These are phyloP conservation scores for Penicillium mononematosum DNA, from an alignment of 495 filamentous ascomycete genomes.

Conservation along the genomic window DNA sequence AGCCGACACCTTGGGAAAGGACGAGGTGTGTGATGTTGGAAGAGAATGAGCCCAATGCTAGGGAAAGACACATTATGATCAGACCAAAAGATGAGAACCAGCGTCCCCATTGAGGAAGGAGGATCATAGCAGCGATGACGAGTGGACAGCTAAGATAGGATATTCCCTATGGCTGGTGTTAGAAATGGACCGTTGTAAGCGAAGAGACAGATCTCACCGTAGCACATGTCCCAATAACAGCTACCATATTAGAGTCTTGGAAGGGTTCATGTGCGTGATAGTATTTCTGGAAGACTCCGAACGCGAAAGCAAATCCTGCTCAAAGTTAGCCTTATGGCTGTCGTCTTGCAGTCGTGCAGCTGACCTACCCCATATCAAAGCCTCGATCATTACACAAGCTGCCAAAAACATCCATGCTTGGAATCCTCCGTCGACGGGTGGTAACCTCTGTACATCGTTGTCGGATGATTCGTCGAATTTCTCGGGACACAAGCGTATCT, in stretches of 20 bases:
- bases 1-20: slow-evolving; percentile 50
- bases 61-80: slow-evolving; percentile 37
- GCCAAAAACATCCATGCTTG: slow-evolving; percentile 17
- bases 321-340: not conserved
- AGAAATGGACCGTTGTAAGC: not conserved
- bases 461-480: slow-evolving; percentile 3
- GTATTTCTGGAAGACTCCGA: slow-evolving; percentile 36
- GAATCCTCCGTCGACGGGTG: slow-evolving; percentile 11
- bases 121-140: slow-evolving; percentile 23
- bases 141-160: slow-evolving; percentile 22
- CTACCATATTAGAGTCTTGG: slow-evolving; percentile 37
- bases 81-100: slow-evolving; percentile 22
- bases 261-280: slow-evolving; percentile 22
- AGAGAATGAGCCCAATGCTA: slow-evolving; percentile 47
- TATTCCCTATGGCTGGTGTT: slow-evolving; percentile 16
- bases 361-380: slow-evolving; percentile 13
- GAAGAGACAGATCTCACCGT: slow-evolving; percentile 25
- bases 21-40: slow-evolving; percentile 47
- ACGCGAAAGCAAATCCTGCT: slow-evolving; percentile 27
- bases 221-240: slow-evolving; percentile 52
- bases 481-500: slow-evolving; percentile 6
- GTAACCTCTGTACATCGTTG: slow-evolving; percentile 1
- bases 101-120: slow-evolving; percentile 20
- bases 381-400: slow-evolving; percentile 15
- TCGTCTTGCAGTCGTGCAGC: not conserved